phyloP scores from a whole-genome alignment of 371 early-diverging fungal genomes.

The Rhizomucor miehei region DNA sequence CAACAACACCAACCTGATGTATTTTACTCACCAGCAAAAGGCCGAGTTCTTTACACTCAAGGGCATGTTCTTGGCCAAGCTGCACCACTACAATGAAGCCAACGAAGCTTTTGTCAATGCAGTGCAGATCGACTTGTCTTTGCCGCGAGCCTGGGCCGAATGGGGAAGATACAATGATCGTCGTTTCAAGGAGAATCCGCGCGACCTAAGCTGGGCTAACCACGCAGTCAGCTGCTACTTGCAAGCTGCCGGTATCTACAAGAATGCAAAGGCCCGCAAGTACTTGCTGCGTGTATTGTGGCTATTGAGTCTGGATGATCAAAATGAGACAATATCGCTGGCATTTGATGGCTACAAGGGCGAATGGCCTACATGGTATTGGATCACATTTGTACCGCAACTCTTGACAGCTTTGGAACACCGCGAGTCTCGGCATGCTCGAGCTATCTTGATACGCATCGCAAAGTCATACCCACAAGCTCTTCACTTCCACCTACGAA shows the following conservation, averaged over 20 bases:
- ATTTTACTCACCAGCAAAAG: constrained; percentile 91
- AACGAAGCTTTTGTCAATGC: constrained; percentile 93
- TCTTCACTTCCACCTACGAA: constrained; percentile 91
- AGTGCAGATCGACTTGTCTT: constrained; percentile 84
- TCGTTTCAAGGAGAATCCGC: constrained; percentile 80
- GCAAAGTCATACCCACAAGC: constrained; percentile 97
- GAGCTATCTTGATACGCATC: constrained; percentile 83
- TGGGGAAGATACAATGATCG: constrained; percentile 97
- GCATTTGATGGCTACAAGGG: constrained; percentile 89
- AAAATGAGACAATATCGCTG: constrained; percentile 67
- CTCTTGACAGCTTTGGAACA: constrained; percentile 76
- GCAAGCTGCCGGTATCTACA: constrained; percentile 91
- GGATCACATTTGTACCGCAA: constrained; percentile 98
- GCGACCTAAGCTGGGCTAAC: constrained; percentile 81
- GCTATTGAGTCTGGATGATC: constrained; percentile 91
- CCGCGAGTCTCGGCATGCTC: constrained; percentile 79
- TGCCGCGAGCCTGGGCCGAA: constrained; percentile 95
- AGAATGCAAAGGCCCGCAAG: constrained; percentile 85
- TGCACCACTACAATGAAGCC: constrained; percentile 87
- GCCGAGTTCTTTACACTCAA: constrained; percentile 98
- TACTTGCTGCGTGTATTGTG: constrained; percentile 91
- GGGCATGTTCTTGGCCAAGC: constrained; percentile 90
- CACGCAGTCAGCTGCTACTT: constrained; percentile 96
- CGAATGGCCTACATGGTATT: constrained; percentile 94
- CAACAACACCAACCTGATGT: constrained; percentile 97